Percentiles rank a stretch among this genome's conserved stretches.
These are phyloP conservation scores for Mortierella sp. DNA, from an alignment of 371 early-diverging fungal genomes.

Conservation along the genomic window DNA sequence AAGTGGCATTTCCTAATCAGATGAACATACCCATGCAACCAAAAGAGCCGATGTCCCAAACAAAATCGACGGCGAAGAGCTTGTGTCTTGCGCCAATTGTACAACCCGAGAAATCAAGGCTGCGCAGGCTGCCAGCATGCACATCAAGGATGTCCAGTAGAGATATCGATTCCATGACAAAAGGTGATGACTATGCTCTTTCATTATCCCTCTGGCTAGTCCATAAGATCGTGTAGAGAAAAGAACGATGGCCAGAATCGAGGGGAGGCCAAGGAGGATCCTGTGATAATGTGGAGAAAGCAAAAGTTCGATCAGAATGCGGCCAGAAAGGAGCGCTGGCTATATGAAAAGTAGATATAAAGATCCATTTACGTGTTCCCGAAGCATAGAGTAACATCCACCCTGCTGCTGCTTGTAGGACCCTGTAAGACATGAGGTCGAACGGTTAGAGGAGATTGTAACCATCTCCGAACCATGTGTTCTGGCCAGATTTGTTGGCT, in stretches of 20 bases:
- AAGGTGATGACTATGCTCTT: neutral
- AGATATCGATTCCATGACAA: slow-evolving; percentile 2
- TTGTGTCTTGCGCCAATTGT: slow-evolving; percentile 7
- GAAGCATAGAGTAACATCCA: slow-evolving; percentile 36
- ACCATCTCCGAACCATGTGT: neutral
- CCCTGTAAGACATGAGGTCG: slow-evolving; percentile 15
- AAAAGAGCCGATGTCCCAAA: slow-evolving; percentile 17
- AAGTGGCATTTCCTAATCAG: neutral
- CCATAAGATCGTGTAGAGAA: slow-evolving; percentile 3
- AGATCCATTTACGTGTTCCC: slow-evolving; percentile 23
- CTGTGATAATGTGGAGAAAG: slow-evolving; percentile 11
- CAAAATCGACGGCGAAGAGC: neutral
- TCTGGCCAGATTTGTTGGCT: neutral
- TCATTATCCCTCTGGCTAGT: neutral
- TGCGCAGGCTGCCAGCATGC: slow-evolving; percentile 12
- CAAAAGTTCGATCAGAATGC: neutral
- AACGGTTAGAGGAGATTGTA: neutral
- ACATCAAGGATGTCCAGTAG: slow-evolving; percentile 15
- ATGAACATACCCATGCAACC: slow-evolving; percentile 34
- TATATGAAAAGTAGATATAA: neutral
- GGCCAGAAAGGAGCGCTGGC: neutral
- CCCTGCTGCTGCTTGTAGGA: slow-evolving; percentile 21
- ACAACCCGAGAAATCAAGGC: slow-evolving; percentile 21
- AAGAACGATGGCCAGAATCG: slow-evolving; percentile 17
- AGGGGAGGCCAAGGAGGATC: slow-evolving; percentile 24